Evolutionary conservation across 768 basidiomycete species (phyloP), one percentile per base, ranked within the genome.

Genomic region (Kwoniella pini): DNA sequence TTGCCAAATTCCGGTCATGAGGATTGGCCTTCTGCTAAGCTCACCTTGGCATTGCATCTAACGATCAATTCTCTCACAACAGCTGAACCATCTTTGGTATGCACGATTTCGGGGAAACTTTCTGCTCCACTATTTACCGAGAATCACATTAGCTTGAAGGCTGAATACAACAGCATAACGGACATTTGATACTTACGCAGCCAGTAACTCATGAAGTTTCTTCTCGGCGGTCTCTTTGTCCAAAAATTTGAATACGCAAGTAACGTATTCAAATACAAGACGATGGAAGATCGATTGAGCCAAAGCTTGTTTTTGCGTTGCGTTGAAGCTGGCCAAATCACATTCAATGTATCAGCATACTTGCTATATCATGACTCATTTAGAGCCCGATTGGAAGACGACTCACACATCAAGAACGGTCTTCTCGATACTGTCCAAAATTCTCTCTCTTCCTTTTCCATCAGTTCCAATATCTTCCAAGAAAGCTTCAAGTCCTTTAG

Each of bases 81-180:
- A 21, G 89, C 85, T 60, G 90, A 90, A 19, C 93, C 93, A 68
- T 95, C 90, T 72, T 86, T 91, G 15, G 93, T 97, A 71, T 97
- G 93, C 0, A 93, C 90, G 83, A 95, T 89, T 73, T 96, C 93
- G 0, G 92, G 87, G 6, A 95, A 81, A 19, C 88, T 83, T 40
- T 95, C 92, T 64, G 52, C 59, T n/a, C 52, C 59, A 17, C 59
- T 61, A 26, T 28, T 13, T 9, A 43, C 2, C 26, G 38, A 42
- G 5, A n/a, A 42, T 5, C 38, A 55, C 2, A 17, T 58, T 48
- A 49, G 57, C 28, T 15, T 17, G 12, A 12, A 30, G 9, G 21
- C 36, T 38, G 7, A 46, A 15, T 30, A n/a, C n/a, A n/a, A n/a
- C n/a, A n/a, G n/a, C n/a, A n/a, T n/a, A n/a, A 24, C 17, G 38